Conservation (phyloP, 441 rosid species). For the Mallotus repandus region DNA sequence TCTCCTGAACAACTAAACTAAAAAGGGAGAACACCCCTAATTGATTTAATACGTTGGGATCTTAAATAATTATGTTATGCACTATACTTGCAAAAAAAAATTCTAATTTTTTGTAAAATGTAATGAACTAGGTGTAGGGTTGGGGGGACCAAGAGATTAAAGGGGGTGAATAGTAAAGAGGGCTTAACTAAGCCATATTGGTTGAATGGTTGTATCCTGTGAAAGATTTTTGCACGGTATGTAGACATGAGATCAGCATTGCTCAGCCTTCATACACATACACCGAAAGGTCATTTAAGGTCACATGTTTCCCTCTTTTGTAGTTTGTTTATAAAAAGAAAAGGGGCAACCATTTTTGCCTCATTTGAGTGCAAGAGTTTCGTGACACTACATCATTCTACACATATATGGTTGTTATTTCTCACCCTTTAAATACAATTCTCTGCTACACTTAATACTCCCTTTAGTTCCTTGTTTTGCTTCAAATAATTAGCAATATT, state of each 20-base stretch:
- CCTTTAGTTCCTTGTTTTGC: conserved; percentile 5
- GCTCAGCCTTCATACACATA: conserved; percentile 24
- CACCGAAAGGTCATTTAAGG: conserved; percentile 44
- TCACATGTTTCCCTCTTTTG: conserved; percentile 53
- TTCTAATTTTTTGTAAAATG: too few species aligned
- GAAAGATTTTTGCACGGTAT: conserved; percentile 17
- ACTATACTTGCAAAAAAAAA: too few species aligned
- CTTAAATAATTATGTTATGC: too few species aligned
- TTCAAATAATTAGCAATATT: neutral
- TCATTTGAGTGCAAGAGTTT: conserved; percentile 53
- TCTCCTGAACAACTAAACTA: too few species aligned
- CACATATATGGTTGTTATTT: conserved; percentile 22
- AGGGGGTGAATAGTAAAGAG: neutral
- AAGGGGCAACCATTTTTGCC: conserved; percentile 27
- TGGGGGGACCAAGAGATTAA: conserved; percentile 7
- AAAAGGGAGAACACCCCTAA: too few species aligned
- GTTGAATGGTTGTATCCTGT: conserved; percentile 8
- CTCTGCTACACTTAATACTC: neutral
- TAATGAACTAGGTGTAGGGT: neutral
- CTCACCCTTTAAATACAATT: neutral
- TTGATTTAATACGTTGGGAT: too few species aligned
- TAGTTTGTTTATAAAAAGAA: conserved; percentile 26
- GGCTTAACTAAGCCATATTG: neutral
- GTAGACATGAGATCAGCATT: conserved; percentile 11
- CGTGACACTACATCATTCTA: conserved; percentile 44